Conservation (phyloP, 805 yeast species). For the Starmerella sp. region DNA sequence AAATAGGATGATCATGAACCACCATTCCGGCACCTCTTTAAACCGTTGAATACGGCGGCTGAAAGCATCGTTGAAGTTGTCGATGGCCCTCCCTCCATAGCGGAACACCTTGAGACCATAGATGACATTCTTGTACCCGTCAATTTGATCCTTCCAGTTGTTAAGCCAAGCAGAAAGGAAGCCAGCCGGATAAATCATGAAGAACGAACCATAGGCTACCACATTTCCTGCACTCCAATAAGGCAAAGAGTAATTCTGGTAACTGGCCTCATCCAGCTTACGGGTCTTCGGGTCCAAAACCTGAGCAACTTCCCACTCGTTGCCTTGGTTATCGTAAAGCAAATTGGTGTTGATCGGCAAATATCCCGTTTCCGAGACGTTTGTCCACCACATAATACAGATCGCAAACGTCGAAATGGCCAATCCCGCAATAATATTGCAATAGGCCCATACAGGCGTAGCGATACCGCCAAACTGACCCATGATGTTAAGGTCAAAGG, state of each 20-base stretch:
- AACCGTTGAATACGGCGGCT: constrained; percentile 41
- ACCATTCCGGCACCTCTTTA: constrained; percentile 64
- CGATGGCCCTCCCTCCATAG: constrained; percentile 37
- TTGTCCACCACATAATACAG: constrained; percentile 34
- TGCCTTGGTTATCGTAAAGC: constrained; percentile 43
- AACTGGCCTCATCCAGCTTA: constrained; percentile 35
- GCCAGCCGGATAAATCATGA: constrained; percentile 47
- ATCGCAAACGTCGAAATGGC: constrained; percentile 27
- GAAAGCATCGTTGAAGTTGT: constrained; percentile 11
- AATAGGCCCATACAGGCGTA: not conserved
- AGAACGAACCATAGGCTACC: constrained; percentile 46
- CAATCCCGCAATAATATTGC: not conserved
- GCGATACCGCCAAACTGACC: not conserved
- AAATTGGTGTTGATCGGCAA: constrained; percentile 40
- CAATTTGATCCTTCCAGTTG: constrained; percentile 11
- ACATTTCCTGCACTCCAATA: constrained; percentile 53
- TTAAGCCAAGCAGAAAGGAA: constrained; percentile 32
- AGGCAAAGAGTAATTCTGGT: constrained; percentile 55
- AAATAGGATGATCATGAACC: constrained; percentile 40
- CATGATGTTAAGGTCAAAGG: not conserved
- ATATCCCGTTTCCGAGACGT: constrained; percentile 41
- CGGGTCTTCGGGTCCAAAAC: constrained; percentile 37
- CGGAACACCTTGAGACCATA: constrained; percentile 10
- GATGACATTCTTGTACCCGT: constrained; percentile 14
- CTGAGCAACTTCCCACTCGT: constrained; percentile 37